Percentiles rank a stretch among this genome's conserved stretches.
Evolutionary conservation across 225 moss, liverwort and hornwort genomes (phyloP).

Genomic region (Bryum argenteum): DNA sequence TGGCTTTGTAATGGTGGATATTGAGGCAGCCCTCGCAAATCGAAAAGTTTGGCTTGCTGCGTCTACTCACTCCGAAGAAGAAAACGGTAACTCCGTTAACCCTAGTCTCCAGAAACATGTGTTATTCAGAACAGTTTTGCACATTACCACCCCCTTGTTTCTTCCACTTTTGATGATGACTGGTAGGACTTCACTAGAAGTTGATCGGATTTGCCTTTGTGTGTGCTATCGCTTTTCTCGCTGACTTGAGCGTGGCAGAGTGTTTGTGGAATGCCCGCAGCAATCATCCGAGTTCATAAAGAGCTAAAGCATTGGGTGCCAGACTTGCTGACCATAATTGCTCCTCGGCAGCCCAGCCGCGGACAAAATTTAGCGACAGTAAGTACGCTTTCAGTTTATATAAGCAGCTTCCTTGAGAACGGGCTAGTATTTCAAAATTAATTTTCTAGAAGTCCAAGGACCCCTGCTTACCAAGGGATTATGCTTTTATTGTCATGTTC

Average conservation of each 20-base stretch:
- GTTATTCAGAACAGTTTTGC: not conserved
- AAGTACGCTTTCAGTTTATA: constrained; percentile 34
- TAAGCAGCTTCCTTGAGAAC: not conserved
- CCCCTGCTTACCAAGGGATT: too few relatives aligned
- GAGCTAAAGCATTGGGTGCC: constrained; percentile 60
- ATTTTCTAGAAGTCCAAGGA: too few relatives aligned
- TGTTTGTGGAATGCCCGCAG: constrained; percentile 48
- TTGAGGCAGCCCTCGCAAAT: constrained; percentile 54
- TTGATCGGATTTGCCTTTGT: not conserved
- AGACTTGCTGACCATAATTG: constrained; percentile 79
- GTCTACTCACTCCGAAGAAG: constrained; percentile 90
- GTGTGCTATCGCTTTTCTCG: not conserved
- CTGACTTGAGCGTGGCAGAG: constrained; percentile 24
- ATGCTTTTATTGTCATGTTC: not conserved
- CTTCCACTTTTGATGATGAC: constrained; percentile 8
- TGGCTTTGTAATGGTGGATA: constrained; percentile 43
- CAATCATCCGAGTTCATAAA: constrained; percentile 70
- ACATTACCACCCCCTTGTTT: not conserved
- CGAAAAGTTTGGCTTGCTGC: constrained; percentile 91
- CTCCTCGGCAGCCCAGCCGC: constrained; percentile 82
- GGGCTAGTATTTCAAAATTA: not conserved
- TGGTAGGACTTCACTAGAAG: not conserved
- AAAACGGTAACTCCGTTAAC: constrained; percentile 57
- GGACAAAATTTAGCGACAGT: constrained; percentile 67
- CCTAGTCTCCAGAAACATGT: constrained; percentile 12